A percentile compares a stretch with the other conserved stretches of the same genome.
Evolutionary conservation across 2,329 filamentous ascomycete genomes (phyloP).

Genomic region (Colletotrichum lentis): DNA sequence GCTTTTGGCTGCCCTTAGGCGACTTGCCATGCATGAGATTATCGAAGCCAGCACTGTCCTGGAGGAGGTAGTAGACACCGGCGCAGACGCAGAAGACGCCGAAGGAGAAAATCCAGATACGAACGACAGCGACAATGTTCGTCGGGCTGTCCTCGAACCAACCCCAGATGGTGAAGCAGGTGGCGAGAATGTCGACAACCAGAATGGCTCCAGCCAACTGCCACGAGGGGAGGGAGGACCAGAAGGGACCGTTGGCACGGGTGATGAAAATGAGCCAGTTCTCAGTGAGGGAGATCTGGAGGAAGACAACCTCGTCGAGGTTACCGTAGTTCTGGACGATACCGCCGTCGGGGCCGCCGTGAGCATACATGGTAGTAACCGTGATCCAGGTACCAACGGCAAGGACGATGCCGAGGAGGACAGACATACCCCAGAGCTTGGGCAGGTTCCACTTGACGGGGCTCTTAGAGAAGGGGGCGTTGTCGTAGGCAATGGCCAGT

Average conservation of each 20-base stretch:
- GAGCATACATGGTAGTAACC: slow-evolving; percentile 81
- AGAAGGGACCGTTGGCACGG: slow-evolving; percentile 90
- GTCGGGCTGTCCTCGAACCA: slow-evolving; percentile 76
- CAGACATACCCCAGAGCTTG: slow-evolving; percentile 92
- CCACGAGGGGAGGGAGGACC: slow-evolving; percentile 89
- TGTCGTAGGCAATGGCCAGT: slow-evolving; percentile 91
- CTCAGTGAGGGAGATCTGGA: slow-evolving; percentile 88
- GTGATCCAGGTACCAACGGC: slow-evolving; percentile 89
- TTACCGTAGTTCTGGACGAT: slow-evolving; percentile 90
- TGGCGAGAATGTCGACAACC: slow-evolving; percentile 83
- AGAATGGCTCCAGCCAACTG: slow-evolving; percentile 81
- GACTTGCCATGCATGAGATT: slow-evolving; percentile 94
- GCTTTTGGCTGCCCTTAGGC: slow-evolving; percentile 81
- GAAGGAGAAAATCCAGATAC: slow-evolving; percentile 91
- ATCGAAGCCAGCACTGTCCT: slow-evolving; percentile 83
- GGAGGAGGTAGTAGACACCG: slow-evolving; percentile 77
- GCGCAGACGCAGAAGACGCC: slow-evolving; percentile 87
- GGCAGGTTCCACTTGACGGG: slow-evolving; percentile 94
- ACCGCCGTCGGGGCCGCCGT: slow-evolving; percentile 74
- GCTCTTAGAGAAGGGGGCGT: slow-evolving; percentile 58
- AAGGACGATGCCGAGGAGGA: slow-evolving; percentile 82
- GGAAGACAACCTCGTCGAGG: slow-evolving; percentile 83
- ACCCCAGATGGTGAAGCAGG: slow-evolving; percentile 85
- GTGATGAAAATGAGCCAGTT: slow-evolving; percentile 98
- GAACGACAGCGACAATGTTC: slow-evolving; percentile 83